Evolutionary conservation across 176 grass and related monocot species (phyloP).

Genomic region (Coix lacrymajobi): DNA sequence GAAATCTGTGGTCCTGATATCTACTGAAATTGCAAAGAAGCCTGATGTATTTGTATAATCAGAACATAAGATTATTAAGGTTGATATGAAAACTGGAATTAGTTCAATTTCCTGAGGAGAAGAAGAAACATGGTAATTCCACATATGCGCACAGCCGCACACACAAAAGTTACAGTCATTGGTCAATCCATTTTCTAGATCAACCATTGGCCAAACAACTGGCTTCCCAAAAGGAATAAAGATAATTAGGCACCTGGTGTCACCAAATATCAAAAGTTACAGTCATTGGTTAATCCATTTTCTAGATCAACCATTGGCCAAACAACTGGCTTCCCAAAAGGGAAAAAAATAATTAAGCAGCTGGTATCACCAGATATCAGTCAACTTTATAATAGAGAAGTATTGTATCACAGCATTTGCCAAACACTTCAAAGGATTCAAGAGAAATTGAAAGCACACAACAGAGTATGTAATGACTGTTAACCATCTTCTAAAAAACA

Average conservation of each 20-base stretch:
- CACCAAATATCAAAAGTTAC: background rate
- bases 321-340: background rate
- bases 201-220: background rate
- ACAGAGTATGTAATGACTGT: background rate
- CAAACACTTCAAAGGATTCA: background rate
- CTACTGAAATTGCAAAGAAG: background rate
- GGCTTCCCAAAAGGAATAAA: background rate
- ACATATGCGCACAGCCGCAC: background rate
- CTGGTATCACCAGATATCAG: background rate
- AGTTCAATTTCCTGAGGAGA: conserved; percentile 12
- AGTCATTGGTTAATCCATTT: background rate
- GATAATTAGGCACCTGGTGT: background rate
- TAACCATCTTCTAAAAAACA: background rate
- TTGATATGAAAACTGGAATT: conserved; percentile 7
- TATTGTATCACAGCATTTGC: background rate
- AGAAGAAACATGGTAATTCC: background rate
- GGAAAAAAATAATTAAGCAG: background rate
- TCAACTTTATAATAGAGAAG: background rate
- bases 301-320: background rate
- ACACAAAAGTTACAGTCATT: background rate
- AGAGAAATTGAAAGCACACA: background rate
- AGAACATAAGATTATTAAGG: background rate
- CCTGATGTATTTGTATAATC: background rate
- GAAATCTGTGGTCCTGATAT: background rate
- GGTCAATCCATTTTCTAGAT: background rate